A percentile compares a stretch with the other conserved stretches of the same genome.
These are phyloP conservation scores for Epichloe hybrida DNA, from an alignment of 2,329 filamentous ascomycete species.

Conservation along the genomic window DNA sequence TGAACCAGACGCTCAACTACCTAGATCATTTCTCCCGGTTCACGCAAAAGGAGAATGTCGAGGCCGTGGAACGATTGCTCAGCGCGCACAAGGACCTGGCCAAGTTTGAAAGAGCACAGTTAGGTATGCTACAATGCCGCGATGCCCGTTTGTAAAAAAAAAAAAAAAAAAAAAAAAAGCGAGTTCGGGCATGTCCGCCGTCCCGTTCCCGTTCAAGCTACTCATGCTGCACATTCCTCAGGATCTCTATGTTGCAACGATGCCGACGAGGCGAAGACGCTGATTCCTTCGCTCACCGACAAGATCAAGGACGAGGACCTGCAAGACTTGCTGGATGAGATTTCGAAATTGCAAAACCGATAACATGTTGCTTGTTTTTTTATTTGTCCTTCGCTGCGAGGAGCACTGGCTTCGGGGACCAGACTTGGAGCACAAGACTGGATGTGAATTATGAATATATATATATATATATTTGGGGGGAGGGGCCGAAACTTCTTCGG, in stretches of 20 bases:
- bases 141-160: too few species aligned
- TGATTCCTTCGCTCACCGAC: constrained; percentile 77
- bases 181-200: too few species aligned
- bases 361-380: constrained; percentile 8
- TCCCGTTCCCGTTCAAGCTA: background rate
- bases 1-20: constrained; percentile 82
- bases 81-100: constrained; percentile 68
- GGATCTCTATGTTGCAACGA: constrained; percentile 85
- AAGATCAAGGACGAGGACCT: constrained; percentile 88
- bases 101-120: constrained; percentile 85
- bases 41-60: constrained; percentile 87
- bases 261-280: constrained; percentile 88
- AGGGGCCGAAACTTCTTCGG: background rate
- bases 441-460: background rate
- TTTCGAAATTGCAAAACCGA: constrained; percentile 57
- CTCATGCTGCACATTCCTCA: constrained; percentile 21
- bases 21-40: constrained; percentile 91
- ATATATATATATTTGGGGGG: background rate
- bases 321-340: constrained; percentile 77
- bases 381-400: background rate
- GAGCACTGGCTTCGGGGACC: background rate
- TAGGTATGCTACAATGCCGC: constrained; percentile 43
- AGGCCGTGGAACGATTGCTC: constrained; percentile 81
- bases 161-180: too few species aligned
- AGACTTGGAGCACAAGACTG: background rate